A percentile compares a stretch with the other conserved stretches of the same genome.
phyloP scores from a whole-genome alignment of 2,329 filamentous ascomycete genomes.

The Ceratocystis lukuohia region DNA sequence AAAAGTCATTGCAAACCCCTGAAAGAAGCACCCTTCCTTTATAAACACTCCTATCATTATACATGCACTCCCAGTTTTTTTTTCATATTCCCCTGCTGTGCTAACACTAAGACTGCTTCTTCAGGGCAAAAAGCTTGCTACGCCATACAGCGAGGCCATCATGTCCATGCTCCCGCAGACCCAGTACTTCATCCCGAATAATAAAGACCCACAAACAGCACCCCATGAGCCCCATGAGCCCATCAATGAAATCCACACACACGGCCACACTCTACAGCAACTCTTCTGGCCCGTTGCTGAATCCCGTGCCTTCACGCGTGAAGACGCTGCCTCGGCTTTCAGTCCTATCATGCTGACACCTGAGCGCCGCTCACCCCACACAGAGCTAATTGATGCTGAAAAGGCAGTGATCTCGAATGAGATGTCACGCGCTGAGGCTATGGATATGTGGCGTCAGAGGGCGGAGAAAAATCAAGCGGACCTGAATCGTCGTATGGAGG shows the following conservation, averaged over 20 bases:
- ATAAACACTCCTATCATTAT: too few relatives aligned
- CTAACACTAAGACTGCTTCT: constrained; percentile 22
- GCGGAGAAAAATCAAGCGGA: not conserved
- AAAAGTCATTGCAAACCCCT: constrained; percentile 64
- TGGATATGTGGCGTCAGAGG: not conserved
- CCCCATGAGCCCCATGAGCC: constrained; percentile 36
- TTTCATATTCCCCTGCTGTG: constrained; percentile 5
- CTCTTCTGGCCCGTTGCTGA: constrained; percentile 52
- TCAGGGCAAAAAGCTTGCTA: constrained; percentile 64
- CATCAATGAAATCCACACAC: constrained; percentile 52
- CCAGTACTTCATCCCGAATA: constrained; percentile 28
- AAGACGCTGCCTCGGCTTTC: constrained; percentile 53
- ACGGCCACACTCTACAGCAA: constrained; percentile 47
- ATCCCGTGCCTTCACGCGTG: constrained; percentile 49
- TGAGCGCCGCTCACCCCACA: constrained; percentile 48
- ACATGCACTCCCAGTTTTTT: too few relatives aligned
- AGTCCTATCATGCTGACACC: constrained; percentile 45
- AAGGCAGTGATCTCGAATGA: constrained; percentile 32
- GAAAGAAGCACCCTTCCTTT: constrained; percentile 29
- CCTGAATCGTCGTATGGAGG: constrained; percentile 23
- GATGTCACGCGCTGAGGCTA: constrained; percentile 5
- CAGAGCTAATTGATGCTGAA: constrained; percentile 46
- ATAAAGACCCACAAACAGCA: not conserved
- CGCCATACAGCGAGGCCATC: constrained; percentile 63
- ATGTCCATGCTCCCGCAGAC: constrained; percentile 67